Evolutionary conservation across 768 basidiomycete species (phyloP), one percentile per base, ranked within the genome.

Genomic region (Panaeolus cyanescens): DNA sequence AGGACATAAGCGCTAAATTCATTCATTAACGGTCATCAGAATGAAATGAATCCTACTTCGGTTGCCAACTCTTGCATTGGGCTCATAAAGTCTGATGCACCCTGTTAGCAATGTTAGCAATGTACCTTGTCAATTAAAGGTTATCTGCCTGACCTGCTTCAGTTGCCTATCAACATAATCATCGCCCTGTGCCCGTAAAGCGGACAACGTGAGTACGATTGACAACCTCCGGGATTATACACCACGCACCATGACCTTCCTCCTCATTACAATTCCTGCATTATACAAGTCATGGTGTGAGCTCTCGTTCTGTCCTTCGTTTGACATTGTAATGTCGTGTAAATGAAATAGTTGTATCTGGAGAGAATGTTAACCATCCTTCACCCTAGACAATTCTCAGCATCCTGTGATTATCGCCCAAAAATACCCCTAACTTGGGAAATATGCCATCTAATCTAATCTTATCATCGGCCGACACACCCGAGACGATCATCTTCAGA

Each of bases 11-110:
- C 19, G 6, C 45, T 50, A 22, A 12, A 50, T 25, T 39, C 6
- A 39, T 39, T 15, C 37, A 15, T 39, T 50, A 6, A 1, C 45
- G 25, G 28, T 17, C 25, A n/a, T 12, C n/a, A 13, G 30, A 25
- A 31, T 19, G n/a, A 13, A 12, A 50, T 20, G 25, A 17, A 32
- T 62, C 58, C 31, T 39, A 76, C 78, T 71, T 78, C 78, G 25
- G 77, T 79, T 25, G 77, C 75, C 32, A 82, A 68, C 71, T 80
- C 75, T 66, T 80, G 79, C 77, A 82, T 80, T 0, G 79, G 78
- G 64, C 70, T 75, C 80, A 80, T 80, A 59, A 82, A 80, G 9
- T 79, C 79, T 2, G 79, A 79, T 4, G 72, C 73, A 7, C 76
- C 77, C 72, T 78, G 54, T 15, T 15, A 5, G 4, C 30, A 6